phyloP scores from a whole-genome alignment of 106 monocot species.

The Narthecium ossifragum region DNA sequence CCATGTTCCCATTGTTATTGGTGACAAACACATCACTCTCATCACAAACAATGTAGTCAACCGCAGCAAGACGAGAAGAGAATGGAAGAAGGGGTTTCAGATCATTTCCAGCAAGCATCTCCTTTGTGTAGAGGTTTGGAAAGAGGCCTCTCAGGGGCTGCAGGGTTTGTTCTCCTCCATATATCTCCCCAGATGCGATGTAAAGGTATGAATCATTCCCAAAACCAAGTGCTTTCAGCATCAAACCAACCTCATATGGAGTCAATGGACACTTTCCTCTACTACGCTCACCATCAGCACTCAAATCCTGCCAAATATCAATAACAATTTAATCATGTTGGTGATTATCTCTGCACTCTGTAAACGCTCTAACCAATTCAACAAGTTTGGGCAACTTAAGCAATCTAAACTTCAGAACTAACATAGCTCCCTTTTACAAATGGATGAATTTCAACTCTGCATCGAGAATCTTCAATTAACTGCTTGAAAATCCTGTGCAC shows the following conservation, averaged over 20 bases:
- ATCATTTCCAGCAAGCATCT: constrained; percentile 54
- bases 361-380: no score
- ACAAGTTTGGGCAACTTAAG: no score
- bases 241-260: constrained; percentile 84
- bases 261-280: constrained; percentile 90
- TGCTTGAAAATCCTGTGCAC: no score
- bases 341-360: no score
- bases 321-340: no score
- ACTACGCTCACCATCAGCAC: constrained; percentile 71
- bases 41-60: constrained; percentile 91
- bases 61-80: constrained; percentile 87
- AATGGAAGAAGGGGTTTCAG: constrained; percentile 56
- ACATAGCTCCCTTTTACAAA: no score
- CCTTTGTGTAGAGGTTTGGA: constrained; percentile 82
- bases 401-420: no score
- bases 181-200: constrained; percentile 92
- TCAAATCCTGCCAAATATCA: constrained; percentile 51
- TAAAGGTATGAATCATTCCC: constrained; percentile 71
- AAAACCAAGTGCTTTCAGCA: constrained; percentile 88
- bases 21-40: constrained; percentile 93
- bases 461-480: no score
- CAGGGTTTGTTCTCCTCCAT: constrained; percentile 76
- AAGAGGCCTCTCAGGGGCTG: constrained; percentile 70
- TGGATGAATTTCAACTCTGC: no score
- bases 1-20: constrained; percentile 99